Percentiles rank a stretch among this genome's conserved stretches.
Conservation (phyloP, 2,329 filamentous ascomycete genomes). For the Ceratocystis destructans region DNA sequence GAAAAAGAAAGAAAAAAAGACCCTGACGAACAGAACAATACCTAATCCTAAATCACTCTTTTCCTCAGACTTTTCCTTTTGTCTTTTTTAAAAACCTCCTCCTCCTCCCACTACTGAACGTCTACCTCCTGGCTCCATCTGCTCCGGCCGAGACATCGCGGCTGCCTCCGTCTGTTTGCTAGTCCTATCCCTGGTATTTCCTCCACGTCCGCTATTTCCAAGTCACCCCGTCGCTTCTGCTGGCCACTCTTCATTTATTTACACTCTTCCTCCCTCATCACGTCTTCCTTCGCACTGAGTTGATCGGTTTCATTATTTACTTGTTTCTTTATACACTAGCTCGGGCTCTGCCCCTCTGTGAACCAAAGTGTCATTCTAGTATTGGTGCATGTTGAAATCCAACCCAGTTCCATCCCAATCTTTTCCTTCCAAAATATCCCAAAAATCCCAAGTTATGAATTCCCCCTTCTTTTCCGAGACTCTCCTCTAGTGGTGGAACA, state of each 20-base stretch:
- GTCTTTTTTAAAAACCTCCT: neutral
- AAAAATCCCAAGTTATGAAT: conserved; percentile 3
- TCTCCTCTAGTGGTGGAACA: conserved; percentile 77
- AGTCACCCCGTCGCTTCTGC: neutral
- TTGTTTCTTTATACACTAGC: conserved; percentile 9
- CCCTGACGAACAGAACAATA: no score
- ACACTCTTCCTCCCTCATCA: neutral
- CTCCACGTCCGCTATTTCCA: neutral
- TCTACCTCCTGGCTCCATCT: neutral
- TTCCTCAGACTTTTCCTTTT: neutral
- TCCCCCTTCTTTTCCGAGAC: neutral
- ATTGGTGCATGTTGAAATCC: conserved; percentile 14
- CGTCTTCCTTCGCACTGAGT: conserved; percentile 2
- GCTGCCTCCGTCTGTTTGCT: neutral
- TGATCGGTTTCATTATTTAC: conserved; percentile 13
- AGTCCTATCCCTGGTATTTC: neutral
- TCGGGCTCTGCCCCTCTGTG: neutral
- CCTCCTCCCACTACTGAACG: neutral
- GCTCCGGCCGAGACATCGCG: neutral
- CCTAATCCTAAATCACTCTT: neutral
- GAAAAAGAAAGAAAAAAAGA: no score
- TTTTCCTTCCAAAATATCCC: neutral
- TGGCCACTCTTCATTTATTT: neutral
- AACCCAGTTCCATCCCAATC: neutral
- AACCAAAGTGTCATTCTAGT: conserved; percentile 3